Evolutionary conservation across 768 basidiomycete species (phyloP), one percentile per base, ranked within the genome.

Genomic region (Boletus sensibilis): DNA sequence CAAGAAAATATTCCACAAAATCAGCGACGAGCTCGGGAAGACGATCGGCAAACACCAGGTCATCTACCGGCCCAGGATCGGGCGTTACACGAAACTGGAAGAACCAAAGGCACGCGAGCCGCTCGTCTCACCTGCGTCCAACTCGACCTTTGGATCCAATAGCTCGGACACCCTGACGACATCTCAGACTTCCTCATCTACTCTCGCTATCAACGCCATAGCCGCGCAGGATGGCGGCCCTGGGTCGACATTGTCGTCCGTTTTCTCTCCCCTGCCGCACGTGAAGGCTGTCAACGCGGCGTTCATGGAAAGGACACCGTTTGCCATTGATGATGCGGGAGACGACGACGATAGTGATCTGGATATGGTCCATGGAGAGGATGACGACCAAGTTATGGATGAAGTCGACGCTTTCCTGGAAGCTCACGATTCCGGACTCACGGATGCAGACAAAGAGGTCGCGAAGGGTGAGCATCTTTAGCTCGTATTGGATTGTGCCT

Each of bases 321-420:
- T 99, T 69, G 93, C 93, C n/a, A 97, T 98, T 57, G 97, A 99
- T 67, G 93, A 94, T 72, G 92, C 87, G 4, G 88, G 86, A 50
- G 68, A 68, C 12, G 67, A 88, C 27, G 87, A 86, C 1, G 88
- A 90, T 12, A 73, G 87, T 68, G 74, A 85, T 69, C 74, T 81
- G 8, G 76, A 74, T 9, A 73, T 75, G 29, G 83, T 79, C 6
- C 84, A 82, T 27, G 76, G 75, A 14, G 83, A 79, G 48, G 85
- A 83, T 44, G 86, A 87, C 53, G 86, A 88, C 59, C 84, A 84
- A 55, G 92, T 95, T 45, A 82, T 98, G 86, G 92, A 95, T 66
- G 94, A 96, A 79, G 91, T 94, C 52, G 94, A 96, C 66, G 94
- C 93, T 0, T 96, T 96, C 81, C 77, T 98, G 42, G 94, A 97